Evolutionary conservation across 2,329 filamentous ascomycete species (phyloP).

Genomic region (Trichoderma atrobrunneum): DNA sequence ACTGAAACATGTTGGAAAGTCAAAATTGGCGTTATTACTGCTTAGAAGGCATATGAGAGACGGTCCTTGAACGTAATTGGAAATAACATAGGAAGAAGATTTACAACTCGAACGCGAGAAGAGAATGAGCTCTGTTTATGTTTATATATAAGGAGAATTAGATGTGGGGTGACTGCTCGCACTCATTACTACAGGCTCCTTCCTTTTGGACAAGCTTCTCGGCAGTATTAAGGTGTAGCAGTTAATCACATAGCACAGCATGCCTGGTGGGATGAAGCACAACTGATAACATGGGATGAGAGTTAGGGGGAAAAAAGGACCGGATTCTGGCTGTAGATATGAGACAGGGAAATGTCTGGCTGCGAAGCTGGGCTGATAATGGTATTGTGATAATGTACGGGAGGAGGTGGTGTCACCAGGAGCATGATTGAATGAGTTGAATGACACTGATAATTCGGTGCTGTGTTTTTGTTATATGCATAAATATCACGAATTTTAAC

Average conservation of each 20-base stretch:
- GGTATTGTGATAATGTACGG: background rate
- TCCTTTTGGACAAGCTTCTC: background rate
- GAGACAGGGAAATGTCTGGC: background rate
- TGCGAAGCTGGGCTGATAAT: too few relatives aligned
- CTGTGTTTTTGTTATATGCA: background rate
- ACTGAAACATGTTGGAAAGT: background rate
- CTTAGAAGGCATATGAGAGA: background rate
- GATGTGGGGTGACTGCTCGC: background rate
- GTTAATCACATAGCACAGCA: slow-evolving; percentile 9
- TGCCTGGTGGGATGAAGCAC: slow-evolving; percentile 7
- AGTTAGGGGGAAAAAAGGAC: background rate
- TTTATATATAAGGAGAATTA: background rate
- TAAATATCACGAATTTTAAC: background rate
- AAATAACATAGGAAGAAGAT: background rate
- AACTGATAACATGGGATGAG: background rate
- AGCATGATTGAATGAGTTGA: background rate
- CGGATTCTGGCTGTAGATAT: background rate
- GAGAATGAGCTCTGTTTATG: background rate
- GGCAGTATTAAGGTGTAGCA: background rate
- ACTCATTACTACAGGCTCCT: background rate
- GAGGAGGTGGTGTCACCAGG: background rate
- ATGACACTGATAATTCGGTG: background rate
- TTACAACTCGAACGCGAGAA: background rate
- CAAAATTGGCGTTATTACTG: background rate
- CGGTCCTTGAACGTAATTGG: background rate